phyloP scores from a whole-genome alignment of 345 rosid species.

The Rhizophora apiculata region DNA sequence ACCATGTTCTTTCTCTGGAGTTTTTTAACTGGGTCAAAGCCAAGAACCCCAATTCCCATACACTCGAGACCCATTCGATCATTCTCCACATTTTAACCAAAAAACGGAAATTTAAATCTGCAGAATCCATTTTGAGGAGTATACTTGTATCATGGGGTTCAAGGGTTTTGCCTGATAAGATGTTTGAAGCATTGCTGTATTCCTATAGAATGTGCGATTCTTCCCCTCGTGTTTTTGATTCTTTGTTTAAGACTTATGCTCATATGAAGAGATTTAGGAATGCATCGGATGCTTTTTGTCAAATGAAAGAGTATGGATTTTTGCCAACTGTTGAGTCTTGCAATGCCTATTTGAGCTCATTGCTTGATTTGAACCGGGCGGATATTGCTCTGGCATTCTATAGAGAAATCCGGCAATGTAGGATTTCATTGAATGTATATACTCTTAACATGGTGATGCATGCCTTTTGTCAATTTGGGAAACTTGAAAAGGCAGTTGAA shows the following conservation, averaged over 20 bases:
- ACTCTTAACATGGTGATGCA: slow-evolving; percentile 69
- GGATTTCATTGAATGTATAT: slow-evolving; percentile 70
- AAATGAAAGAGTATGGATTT: slow-evolving; percentile 70
- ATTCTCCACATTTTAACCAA: slow-evolving; percentile 69
- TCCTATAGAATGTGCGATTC: slow-evolving; percentile 73
- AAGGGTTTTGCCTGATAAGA: slow-evolving; percentile 40
- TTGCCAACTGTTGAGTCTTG: slow-evolving; percentile 70
- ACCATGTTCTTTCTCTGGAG: slow-evolving; percentile 63
- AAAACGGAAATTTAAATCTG: slow-evolving; percentile 64
- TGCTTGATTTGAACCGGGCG: slow-evolving; percentile 48
- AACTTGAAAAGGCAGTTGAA: slow-evolving; percentile 59
- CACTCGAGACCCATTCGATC: slow-evolving; percentile 57
- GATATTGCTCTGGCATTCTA: slow-evolving; percentile 65
- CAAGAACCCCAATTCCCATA: slow-evolving; percentile 41
- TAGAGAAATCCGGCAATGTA: slow-evolving; percentile 57
- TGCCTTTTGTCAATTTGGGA: slow-evolving; percentile 57
- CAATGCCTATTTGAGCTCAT: slow-evolving; percentile 72
- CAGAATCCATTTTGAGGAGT: slow-evolving; percentile 51
- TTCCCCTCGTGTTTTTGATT: slow-evolving; percentile 72
- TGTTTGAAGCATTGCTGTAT: slow-evolving; percentile 59
- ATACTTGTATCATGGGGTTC: slow-evolving; percentile 24
- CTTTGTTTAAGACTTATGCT: slow-evolving; percentile 59
- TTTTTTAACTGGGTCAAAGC: slow-evolving; percentile 65
- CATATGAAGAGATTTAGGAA: slow-evolving; percentile 67
- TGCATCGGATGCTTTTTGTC: slow-evolving; percentile 52